A percentile compares a stretch with the other conserved stretches of the same genome.
These are phyloP conservation scores for Epichloe bromicola DNA, from an alignment of 2,329 filamentous ascomycete species.

Conservation along the genomic window DNA sequence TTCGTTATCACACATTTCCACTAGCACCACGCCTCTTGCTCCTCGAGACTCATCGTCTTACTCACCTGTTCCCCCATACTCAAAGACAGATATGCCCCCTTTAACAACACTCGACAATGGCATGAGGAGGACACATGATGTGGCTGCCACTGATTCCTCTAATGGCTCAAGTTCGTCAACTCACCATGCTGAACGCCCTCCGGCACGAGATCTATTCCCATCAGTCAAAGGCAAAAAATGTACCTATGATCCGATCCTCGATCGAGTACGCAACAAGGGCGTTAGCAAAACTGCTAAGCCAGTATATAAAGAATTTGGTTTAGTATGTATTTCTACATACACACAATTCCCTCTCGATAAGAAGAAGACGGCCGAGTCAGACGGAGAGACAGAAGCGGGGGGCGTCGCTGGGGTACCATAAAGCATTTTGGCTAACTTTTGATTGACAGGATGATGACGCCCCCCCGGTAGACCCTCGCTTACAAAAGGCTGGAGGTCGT, in stretches of 20 bases:
- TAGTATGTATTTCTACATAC: slow-evolving; percentile 46
- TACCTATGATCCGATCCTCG: slow-evolving; percentile 47
- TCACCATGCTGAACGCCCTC: slow-evolving; percentile 28
- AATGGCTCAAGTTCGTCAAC: slow-evolving; percentile 23
- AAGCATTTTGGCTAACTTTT: slow-evolving; percentile 42
- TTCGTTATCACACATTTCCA: slow-evolving; percentile 28
- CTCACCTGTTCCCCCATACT: slow-evolving; percentile 33
- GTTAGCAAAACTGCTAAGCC: slow-evolving; percentile 46
- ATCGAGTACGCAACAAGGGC: slow-evolving; percentile 33
- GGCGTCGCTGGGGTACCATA: slow-evolving; percentile 38
- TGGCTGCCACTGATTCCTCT: slow-evolving; percentile 14
- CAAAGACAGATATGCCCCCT: slow-evolving; percentile 44
- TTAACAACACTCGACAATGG: slow-evolving; percentile 31
- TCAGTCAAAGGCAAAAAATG: slow-evolving; percentile 44
- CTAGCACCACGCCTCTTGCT: slow-evolving; percentile 15
- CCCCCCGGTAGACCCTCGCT: slow-evolving; percentile 70
- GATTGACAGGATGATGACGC: slow-evolving; percentile 61
- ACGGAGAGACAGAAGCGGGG: slow-evolving; percentile 29
- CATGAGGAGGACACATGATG: slow-evolving; percentile 14
- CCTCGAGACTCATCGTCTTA: slow-evolving; percentile 37
- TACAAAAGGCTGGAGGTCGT: slow-evolving; percentile 50
- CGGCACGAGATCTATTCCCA: slow-evolving; percentile 43
- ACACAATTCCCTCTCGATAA: slow-evolving; percentile 18
- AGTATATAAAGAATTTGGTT: slow-evolving; percentile 49
- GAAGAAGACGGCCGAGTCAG: neutral